Conservation (phyloP, 495 filamentous ascomycete genomes). For the Amorphotheca resinae region DNA sequence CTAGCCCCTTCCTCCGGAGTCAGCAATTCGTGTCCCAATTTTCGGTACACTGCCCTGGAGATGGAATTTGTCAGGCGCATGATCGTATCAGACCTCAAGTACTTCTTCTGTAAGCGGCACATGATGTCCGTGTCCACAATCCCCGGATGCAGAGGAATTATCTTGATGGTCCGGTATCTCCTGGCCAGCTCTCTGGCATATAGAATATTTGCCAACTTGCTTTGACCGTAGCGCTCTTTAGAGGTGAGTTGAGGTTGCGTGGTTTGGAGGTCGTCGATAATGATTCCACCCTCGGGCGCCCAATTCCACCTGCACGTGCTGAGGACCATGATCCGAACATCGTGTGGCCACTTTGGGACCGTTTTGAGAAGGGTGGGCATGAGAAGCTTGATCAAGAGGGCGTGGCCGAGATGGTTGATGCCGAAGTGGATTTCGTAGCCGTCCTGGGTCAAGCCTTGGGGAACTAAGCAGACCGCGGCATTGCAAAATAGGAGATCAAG, state of each 20-base stretch:
- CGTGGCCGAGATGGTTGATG: constrained; percentile 59
- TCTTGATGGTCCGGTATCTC: constrained; percentile 43
- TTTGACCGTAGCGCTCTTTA: constrained; percentile 47
- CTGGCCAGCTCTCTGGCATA: constrained; percentile 46
- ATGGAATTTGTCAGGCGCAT: background rate
- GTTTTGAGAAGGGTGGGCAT: constrained; percentile 38
- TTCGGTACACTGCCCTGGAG: background rate
- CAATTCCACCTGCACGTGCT: background rate
- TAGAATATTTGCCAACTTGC: constrained; percentile 61
- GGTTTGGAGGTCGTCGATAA: constrained; percentile 27
- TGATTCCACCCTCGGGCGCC: constrained; percentile 20
- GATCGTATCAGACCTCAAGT: background rate
- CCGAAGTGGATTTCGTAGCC: constrained; percentile 58
- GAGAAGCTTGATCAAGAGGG: constrained; percentile 53
- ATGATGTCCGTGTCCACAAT: constrained; percentile 26
- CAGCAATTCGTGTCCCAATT: constrained; percentile 19
- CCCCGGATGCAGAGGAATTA: constrained; percentile 53
- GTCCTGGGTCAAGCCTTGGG: constrained; percentile 36
- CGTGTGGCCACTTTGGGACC: constrained; percentile 24
- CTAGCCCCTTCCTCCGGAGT: constrained; percentile 3
- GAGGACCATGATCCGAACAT: constrained; percentile 32
- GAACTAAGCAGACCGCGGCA: constrained; percentile 51
- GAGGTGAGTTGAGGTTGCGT: constrained; percentile 22
- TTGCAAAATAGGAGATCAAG: constrained; percentile 56
- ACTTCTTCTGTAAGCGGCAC: background rate